Conservation (phyloP, 768 basidiomycete species). For the Pleurotus giganteus region DNA sequence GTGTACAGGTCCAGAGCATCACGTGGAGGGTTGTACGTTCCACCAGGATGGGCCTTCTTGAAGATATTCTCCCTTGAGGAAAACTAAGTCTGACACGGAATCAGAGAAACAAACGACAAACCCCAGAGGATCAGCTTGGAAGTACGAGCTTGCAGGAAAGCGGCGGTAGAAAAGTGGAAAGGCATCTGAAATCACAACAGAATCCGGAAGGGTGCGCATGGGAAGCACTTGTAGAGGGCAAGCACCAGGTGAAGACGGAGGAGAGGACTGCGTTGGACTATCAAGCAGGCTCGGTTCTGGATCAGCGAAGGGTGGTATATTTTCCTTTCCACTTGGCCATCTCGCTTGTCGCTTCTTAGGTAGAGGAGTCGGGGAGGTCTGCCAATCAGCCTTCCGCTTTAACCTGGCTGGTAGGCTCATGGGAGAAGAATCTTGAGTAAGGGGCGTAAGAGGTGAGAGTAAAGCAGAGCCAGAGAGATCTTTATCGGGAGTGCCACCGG, state of each 20-base stretch:
- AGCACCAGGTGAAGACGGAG: not conserved
- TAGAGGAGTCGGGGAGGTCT: not conserved
- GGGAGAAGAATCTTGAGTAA: not conserved
- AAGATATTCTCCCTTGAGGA: constrained; percentile 23
- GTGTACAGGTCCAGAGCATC: constrained; percentile 69
- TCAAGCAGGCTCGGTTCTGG: not conserved
- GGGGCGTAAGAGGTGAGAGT: not conserved
- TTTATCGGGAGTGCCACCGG: not conserved
- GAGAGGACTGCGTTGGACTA: not conserved
- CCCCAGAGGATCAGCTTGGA: constrained; percentile 22
- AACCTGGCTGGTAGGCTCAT: no score
- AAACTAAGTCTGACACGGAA: not conserved
- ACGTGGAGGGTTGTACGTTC: constrained; percentile 60
- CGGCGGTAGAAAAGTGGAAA: constrained; percentile 69
- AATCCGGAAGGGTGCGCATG: constrained; percentile 50
- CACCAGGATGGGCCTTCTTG: constrained; percentile 36
- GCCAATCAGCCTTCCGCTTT: not conserved
- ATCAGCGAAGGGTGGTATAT: not conserved
- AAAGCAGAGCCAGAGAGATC: not conserved
- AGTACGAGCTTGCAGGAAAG: constrained; percentile 64
- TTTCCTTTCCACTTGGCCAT: not conserved
- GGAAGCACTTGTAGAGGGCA: constrained; percentile 20
- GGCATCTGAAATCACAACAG: constrained; percentile 41
- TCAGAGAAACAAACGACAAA: not conserved
- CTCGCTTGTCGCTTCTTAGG: not conserved